A percentile compares a stretch with the other conserved stretches of the same genome.
Evolutionary conservation across 2,329 filamentous ascomycete genomes (phyloP).

Genomic region (Phyllosticta citriasiana): DNA sequence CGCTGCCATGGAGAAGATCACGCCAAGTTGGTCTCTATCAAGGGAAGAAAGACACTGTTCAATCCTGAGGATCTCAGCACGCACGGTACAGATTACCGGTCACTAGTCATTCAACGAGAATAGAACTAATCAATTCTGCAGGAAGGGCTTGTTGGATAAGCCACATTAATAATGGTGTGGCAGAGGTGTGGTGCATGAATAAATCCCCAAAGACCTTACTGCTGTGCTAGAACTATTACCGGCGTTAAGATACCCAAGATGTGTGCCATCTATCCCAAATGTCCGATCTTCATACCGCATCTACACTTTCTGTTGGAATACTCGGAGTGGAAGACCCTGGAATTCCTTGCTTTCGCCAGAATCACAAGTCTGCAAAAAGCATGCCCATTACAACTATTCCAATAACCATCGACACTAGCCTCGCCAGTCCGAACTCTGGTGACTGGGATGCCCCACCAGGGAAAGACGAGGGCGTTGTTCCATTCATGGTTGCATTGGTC

Average conservation of each 20-base stretch:
- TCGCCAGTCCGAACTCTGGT: conserved; percentile 4
- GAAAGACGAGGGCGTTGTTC: neutral
- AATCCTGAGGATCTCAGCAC: neutral
- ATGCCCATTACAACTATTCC: conserved; percentile 6
- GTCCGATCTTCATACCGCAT: neutral
- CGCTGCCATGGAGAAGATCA: neutral
- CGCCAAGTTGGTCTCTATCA: neutral
- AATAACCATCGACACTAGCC: conserved; percentile 2
- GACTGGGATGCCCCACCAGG: neutral
- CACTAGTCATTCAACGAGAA: neutral
- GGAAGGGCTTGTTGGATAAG: neutral
- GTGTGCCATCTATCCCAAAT: too few relatives aligned
- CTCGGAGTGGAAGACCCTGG: neutral
- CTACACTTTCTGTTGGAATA: neutral
- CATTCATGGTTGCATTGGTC: neutral
- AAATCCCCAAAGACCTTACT: too few relatives aligned
- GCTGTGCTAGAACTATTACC: too few relatives aligned
- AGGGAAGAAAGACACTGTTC: neutral
- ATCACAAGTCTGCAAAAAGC: conserved; percentile 11
- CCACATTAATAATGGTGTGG: too few relatives aligned
- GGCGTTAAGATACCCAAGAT: too few relatives aligned
- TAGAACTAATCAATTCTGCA: neutral
- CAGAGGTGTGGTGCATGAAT: too few relatives aligned
- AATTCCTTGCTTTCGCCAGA: neutral
- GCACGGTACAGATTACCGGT: neutral